Evolutionary conservation across 2,329 filamentous ascomycete genomes (phyloP).

Genomic region (Cladosporium sphaerospermum): DNA sequence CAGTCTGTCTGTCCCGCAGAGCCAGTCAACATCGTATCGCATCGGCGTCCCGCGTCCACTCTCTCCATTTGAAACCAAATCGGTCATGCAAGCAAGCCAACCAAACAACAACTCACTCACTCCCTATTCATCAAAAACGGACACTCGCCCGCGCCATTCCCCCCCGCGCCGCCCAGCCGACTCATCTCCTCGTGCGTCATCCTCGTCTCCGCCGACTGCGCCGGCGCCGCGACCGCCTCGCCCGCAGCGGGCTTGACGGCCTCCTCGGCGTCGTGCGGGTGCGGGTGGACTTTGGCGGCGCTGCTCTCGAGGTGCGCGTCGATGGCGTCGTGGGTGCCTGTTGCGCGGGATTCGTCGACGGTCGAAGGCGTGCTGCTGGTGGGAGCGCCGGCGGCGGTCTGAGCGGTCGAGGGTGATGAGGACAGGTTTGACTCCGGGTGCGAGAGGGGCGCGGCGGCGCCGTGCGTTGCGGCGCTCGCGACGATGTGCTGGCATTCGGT

Average conservation of each 20-base stretch:
- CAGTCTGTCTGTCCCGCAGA: too few relatives aligned
- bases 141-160: conserved; percentile 21
- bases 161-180: conserved; percentile 16
- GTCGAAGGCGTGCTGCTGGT: not conserved
- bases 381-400: conserved; percentile 14
- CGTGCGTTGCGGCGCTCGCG: conserved; percentile 19
- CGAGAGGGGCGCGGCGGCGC: conserved; percentile 15
- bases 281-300: conserved; percentile 28
- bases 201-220: conserved; percentile 28
- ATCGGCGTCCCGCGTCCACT: too few relatives aligned
- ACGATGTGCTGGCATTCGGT: conserved; percentile 17
- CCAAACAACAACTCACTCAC: conserved; percentile 14
- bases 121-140: conserved; percentile 35
- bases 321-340: conserved; percentile 23
- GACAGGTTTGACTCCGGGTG: conserved; percentile 19
- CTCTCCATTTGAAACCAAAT: too few relatives aligned
- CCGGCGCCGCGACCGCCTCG: conserved; percentile 31
- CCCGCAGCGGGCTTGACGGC: conserved; percentile 28
- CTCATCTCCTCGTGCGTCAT: conserved; percentile 36
- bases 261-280: conserved; percentile 30
- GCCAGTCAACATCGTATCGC: too few relatives aligned
- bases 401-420: not conserved
- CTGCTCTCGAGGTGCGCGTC: conserved; percentile 27
- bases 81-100: too few relatives aligned
- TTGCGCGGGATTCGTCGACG: conserved; percentile 20